These are phyloP conservation scores for Aspergillus aculeatinus DNA, from an alignment of 2,329 filamentous ascomycete genomes.

Conservation along the genomic window DNA sequence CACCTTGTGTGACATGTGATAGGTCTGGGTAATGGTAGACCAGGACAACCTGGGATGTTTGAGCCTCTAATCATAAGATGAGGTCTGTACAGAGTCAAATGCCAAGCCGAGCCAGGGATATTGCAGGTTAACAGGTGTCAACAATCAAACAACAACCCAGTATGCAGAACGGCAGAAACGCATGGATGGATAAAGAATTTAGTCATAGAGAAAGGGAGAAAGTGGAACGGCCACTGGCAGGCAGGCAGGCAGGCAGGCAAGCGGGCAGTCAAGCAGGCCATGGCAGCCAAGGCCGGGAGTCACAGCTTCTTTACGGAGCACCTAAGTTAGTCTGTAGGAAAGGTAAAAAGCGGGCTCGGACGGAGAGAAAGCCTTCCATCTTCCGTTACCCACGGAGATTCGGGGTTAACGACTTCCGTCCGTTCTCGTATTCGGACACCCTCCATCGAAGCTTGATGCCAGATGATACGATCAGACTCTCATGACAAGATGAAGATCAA, in stretches of 20 bases:
- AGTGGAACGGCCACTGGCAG: no score
- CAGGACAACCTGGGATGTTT: background rate
- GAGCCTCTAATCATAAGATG: background rate
- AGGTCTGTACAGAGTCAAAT: background rate
- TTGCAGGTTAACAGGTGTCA: no score
- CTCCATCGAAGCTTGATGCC: background rate
- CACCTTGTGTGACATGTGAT: background rate
- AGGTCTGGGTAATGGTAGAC: background rate
- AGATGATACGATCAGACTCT: background rate
- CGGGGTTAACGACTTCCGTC: slow-evolving; percentile 8
- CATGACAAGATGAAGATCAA: background rate
- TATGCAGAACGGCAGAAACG: background rate
- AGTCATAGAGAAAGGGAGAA: no score
- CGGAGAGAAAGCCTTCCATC: background rate
- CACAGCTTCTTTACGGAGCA: background rate
- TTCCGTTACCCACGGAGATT: background rate
- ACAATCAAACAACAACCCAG: no score
- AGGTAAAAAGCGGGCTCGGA: background rate
- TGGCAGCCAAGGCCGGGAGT: background rate
- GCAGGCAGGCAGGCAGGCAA: no score
- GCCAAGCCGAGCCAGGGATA: no score
- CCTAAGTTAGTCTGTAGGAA: no score
- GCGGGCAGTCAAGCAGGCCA: no score
- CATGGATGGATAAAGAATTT: background rate
- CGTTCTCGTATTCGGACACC: background rate